A percentile compares a stretch with the other conserved stretches of the same genome.
phyloP scores from a whole-genome alignment of 495 filamentous ascomycete genomes.

The Tuber indicum region DNA sequence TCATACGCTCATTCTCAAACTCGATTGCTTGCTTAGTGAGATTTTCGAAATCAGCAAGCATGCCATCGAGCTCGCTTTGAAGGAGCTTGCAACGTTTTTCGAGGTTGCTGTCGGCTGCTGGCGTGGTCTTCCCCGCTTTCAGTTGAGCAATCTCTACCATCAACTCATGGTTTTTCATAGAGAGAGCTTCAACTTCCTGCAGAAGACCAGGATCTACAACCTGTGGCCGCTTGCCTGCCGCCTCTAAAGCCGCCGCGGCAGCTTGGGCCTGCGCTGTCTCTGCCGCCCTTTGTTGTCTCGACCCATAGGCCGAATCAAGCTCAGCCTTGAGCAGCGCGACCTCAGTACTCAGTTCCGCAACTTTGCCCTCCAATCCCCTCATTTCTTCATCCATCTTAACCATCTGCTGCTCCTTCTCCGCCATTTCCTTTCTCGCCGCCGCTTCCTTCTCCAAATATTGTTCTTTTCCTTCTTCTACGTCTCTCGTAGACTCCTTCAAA shows the following conservation, averaged over 20 bases:
- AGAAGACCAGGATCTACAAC: slow-evolving; percentile 54
- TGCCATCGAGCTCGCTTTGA: slow-evolving; percentile 72
- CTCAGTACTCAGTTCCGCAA: slow-evolving; percentile 83
- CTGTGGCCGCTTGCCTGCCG: slow-evolving; percentile 36
- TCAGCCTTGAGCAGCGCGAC: slow-evolving; percentile 87
- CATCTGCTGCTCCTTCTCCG: slow-evolving; percentile 46
- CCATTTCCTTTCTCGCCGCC: slow-evolving; percentile 35
- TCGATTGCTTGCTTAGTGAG: slow-evolving; percentile 80
- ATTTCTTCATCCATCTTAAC: slow-evolving; percentile 59
- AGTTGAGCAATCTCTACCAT: slow-evolving; percentile 54
- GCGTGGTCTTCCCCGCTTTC: slow-evolving; percentile 44
- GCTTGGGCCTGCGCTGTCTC: slow-evolving; percentile 54
- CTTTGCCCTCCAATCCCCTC: slow-evolving; percentile 66
- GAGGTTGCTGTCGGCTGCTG: slow-evolving; percentile 47
- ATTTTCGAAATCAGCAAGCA: slow-evolving; percentile 75
- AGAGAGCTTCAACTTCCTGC: slow-evolving; percentile 60
- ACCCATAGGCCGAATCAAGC: slow-evolving; percentile 87
- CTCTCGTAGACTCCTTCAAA: slow-evolving; percentile 23
- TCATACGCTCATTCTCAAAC: slow-evolving; percentile 76
- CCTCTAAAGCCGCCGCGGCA: slow-evolving; percentile 35
- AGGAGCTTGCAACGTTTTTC: slow-evolving; percentile 56
- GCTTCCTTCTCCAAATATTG: slow-evolving; percentile 17
- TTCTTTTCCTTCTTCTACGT: slow-evolving; percentile 23
- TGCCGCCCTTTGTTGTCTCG: slow-evolving; percentile 66
- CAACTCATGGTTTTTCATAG: slow-evolving; percentile 54